Percentiles rank a stretch among this genome's conserved stretches.
phyloP scores from a whole-genome alignment of 2,329 filamentous ascomycete species.

The Exserohilum turcica region DNA sequence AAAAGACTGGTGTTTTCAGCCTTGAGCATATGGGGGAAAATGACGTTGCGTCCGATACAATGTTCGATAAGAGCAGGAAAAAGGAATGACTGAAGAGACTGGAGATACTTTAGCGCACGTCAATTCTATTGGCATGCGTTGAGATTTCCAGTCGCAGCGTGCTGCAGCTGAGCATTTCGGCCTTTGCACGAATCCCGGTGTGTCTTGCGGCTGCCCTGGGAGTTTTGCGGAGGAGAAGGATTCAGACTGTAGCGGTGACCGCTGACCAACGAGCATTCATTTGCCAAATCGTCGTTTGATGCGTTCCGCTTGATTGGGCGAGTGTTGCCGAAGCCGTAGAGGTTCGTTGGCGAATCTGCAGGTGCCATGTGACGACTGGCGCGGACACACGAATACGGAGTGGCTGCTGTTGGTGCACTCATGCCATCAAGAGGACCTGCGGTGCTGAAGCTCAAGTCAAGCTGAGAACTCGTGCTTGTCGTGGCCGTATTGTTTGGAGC shows the following conservation, averaged over 20 bases:
- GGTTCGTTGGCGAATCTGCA: conserved; percentile 40
- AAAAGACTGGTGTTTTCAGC: too few species aligned
- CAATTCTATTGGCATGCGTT: conserved; percentile 13
- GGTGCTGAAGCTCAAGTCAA: conserved; percentile 34
- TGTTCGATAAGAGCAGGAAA: neutral
- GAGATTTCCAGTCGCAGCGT: conserved; percentile 22
- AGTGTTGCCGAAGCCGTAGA: conserved; percentile 49
- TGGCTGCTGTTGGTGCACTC: conserved; percentile 20
- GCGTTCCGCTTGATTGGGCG: conserved; percentile 40
- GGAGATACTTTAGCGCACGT: neutral
- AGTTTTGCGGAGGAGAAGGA: conserved; percentile 26
- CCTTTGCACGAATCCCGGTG: conserved; percentile 8
- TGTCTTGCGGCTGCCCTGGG: conserved; percentile 4
- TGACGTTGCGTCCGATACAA: too few species aligned
- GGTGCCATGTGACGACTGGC: conserved; percentile 29
- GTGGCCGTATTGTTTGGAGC: conserved; percentile 12
- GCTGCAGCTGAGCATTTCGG: conserved; percentile 12
- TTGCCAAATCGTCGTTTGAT: conserved; percentile 23
- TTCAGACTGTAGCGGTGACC: conserved; percentile 47
- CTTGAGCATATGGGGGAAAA: too few species aligned
- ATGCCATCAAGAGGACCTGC: conserved; percentile 30
- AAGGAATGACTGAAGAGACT: conserved; percentile 7
- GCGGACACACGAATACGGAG: conserved; percentile 35
- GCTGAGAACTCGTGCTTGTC: conserved; percentile 12
- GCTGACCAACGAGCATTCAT: conserved; percentile 46